These are phyloP conservation scores for Tephrocybe sp. DNA, from an alignment of 768 basidiomycete genomes.

Conservation along the genomic window DNA sequence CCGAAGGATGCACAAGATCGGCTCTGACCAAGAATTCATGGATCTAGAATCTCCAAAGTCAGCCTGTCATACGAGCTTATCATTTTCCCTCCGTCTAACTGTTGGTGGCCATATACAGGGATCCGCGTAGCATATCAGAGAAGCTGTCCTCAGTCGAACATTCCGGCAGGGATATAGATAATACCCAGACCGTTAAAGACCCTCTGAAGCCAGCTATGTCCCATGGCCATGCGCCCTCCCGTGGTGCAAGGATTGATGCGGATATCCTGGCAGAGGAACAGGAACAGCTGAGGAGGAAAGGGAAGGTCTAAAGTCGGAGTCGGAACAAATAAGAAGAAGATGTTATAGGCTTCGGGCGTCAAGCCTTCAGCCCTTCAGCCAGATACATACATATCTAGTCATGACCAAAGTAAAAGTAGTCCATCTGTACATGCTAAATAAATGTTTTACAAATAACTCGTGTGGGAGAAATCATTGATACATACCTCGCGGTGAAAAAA, in stretches of 20 bases:
- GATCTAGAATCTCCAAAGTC: background rate
- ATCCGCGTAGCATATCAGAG: constrained; percentile 33
- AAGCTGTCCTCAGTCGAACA: constrained; percentile 30
- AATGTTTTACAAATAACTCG: too few species aligned
- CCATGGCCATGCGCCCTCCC: constrained; percentile 57
- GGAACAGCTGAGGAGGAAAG: constrained; percentile 43
- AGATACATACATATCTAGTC: too few species aligned
- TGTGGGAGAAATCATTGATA: too few species aligned
- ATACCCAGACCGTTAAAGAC: constrained; percentile 34
- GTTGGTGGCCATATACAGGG: background rate
- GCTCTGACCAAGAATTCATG: background rate
- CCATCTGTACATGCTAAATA: too few species aligned
- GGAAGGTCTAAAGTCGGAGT: constrained; percentile 11
- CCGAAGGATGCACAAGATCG: background rate
- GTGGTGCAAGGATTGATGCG: constrained; percentile 57
- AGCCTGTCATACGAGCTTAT: background rate
- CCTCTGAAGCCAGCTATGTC: constrained; percentile 47
- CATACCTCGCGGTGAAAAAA: too few species aligned
- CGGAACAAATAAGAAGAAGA: too few species aligned
- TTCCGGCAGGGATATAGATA: constrained; percentile 21
- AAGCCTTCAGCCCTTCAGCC: too few species aligned
- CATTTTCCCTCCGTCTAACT: too few species aligned
- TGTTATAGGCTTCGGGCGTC: too few species aligned
- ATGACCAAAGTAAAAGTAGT: too few species aligned
- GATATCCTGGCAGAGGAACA: constrained; percentile 52